These are phyloP conservation scores for Coemansia sp. DNA, from an alignment of 192 early-diverging fungal species.

Conservation along the genomic window DNA sequence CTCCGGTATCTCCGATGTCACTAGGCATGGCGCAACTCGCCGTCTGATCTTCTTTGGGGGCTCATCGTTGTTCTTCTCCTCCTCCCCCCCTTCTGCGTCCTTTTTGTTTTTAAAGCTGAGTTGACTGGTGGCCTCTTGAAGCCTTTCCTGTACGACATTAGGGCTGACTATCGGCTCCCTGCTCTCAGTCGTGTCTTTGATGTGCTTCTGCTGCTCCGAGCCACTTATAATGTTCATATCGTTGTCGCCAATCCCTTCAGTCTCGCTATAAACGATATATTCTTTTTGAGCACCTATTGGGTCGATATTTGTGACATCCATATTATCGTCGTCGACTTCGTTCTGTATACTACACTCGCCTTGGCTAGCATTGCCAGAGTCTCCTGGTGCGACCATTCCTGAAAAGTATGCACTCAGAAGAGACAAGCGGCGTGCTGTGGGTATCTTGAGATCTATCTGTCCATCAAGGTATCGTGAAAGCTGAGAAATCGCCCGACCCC, in stretches of 20 bases:
- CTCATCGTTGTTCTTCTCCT: background rate
- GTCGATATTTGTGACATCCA: background rate
- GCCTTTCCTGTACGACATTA: background rate
- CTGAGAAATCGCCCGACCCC: background rate
- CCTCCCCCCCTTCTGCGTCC: background rate
- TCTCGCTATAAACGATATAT: background rate
- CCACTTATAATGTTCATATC: background rate
- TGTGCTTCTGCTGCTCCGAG: background rate
- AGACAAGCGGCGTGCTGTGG: background rate
- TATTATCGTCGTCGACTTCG: background rate
- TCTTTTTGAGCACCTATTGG: background rate
- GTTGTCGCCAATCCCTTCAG: background rate
- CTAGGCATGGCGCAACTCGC: slow-evolving; percentile 17
- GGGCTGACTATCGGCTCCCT: background rate
- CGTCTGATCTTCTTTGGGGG: background rate
- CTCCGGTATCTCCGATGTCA: slow-evolving; percentile 10
- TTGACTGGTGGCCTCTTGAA: background rate
- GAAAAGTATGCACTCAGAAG: background rate
- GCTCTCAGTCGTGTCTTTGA: background rate
- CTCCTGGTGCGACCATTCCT: background rate
- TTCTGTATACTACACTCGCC: background rate
- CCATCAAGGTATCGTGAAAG: background rate
- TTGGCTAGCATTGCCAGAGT: background rate
- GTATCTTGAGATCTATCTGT: background rate
- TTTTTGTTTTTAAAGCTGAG: background rate